Conservation (phyloP, 208 protist species). For the Angomonas ambiguus region DNA sequence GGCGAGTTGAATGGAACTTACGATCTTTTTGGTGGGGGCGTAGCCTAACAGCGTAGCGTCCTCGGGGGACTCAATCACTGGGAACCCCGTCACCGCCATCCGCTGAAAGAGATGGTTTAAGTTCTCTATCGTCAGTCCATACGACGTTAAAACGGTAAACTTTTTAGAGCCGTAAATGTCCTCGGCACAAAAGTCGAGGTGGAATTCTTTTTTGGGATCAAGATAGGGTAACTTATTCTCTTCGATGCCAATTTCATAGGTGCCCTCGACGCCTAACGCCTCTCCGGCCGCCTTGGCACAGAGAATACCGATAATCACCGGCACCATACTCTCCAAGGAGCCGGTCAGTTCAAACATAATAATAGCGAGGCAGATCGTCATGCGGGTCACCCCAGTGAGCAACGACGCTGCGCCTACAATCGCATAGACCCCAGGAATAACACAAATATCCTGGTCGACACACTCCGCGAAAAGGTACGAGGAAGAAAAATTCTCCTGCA, state of each 20-base stretch:
- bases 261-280: constrained; percentile 64
- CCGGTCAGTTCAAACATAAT: constrained; percentile 94
- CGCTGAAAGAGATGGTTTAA: constrained; percentile 51
- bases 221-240: constrained; percentile 75
- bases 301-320: constrained; percentile 65
- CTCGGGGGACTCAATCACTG: constrained; percentile 48
- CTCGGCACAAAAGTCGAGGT: constrained; percentile 46
- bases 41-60: constrained; percentile 72
- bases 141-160: constrained; percentile 61
- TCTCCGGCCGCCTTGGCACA: constrained; percentile 66
- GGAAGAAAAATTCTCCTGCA: constrained; percentile 53
- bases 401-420: constrained; percentile 91
- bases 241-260: constrained; percentile 75
- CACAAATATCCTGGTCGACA: constrained; percentile 45
- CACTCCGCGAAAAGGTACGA: constrained; percentile 66
- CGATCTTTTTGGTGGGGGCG: constrained; percentile 51
- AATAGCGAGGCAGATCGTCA: constrained; percentile 92
- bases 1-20: constrained; percentile 49
- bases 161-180: constrained; percentile 47
- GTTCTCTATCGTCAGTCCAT: constrained; percentile 52
- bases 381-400: constrained; percentile 90
- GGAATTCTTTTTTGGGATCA: constrained; percentile 75
- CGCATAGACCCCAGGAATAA: constrained; percentile 90
- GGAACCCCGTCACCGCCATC: constrained; percentile 69
- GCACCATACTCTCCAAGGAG: constrained; percentile 78